Conservation (phyloP, 2,329 filamentous ascomycete genomes). For the Tolypocladium ophioglossoides region DNA sequence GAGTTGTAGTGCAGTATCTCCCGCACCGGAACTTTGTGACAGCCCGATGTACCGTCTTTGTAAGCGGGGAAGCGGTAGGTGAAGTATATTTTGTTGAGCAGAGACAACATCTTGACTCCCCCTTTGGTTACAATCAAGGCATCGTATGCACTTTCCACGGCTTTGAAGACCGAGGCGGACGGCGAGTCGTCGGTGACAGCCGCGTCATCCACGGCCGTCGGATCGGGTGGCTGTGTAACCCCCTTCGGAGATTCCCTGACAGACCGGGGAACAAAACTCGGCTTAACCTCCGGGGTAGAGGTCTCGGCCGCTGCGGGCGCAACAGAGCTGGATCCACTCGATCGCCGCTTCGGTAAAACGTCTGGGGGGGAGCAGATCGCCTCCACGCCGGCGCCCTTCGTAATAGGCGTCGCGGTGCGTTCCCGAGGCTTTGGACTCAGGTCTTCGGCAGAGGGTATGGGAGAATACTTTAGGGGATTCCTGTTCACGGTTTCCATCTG, state of each 20-base stretch:
- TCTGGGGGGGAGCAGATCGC: not conserved
- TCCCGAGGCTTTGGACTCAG: conserved; percentile 5
- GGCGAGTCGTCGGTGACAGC: conserved; percentile 9
- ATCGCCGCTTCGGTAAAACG: not conserved
- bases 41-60: conserved; percentile 12
- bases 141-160: conserved; percentile 12
- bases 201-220: not conserved
- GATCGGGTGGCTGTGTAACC: not conserved
- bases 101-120: conserved; percentile 9
- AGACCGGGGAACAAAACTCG: not conserved
- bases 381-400: conserved; percentile 7
- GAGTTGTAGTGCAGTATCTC: conserved; percentile 37
- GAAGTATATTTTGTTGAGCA: conserved; percentile 21
- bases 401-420: conserved; percentile 2
- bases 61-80: conserved; percentile 19
- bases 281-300: not conserved
- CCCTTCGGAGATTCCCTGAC: not conserved
- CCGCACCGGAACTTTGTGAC: conserved; percentile 29
- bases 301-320: not conserved
- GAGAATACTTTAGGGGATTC: conserved; percentile 10
- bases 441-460: conserved; percentile 9
- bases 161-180: conserved; percentile 17
- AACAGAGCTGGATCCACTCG: not conserved
- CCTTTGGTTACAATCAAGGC: conserved; percentile 8
- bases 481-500: conserved; percentile 10